Base-by-base conservation (phyloP, 192 early-diverging fungal species). In the Funneliformis geosporum region DNA sequence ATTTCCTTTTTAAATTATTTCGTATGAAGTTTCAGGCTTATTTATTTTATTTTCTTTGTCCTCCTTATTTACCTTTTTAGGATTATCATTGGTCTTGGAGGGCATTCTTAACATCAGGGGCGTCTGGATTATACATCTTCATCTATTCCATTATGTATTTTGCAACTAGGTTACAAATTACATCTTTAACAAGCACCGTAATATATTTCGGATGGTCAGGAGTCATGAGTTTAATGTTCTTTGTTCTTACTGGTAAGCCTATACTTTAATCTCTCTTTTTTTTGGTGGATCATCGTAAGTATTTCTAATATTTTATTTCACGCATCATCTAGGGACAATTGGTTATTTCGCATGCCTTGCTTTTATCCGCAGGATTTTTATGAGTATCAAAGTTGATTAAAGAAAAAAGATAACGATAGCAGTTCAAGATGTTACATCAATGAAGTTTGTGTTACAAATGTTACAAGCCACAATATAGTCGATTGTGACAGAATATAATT, bases 191-290 rank as follows among this genome's bases (percentile, higher is more conserved):
- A 50, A 92, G 92, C 75, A 87, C 92, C 21, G 88, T 92, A 4
- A 91, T 94, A 79, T 98, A 96, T 84, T 97, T 98, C 91, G 95
- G 95, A 67, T 98, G 94, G 85, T 94, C 93, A 66, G 83, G 83
- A 6, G 87, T 96, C 59, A 91, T 89, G 59, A 96, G 94, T 81
- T 60, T 95, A 71, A 82, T 92, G 64, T 87, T 96, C 81, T 92
- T 94, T 76, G 81, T 95, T 25, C 83, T 96, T 74, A 92, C 92
- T 0, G 93, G 74, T 76, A 27, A 59, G 60, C 18, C 62, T 60
- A 8, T n/a, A 21, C 39, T 59, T 61, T 46, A 16, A 78, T 88
- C 38, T 84, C 83, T 78, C n/a, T n/a, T n/a, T n/a, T n/a, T 83
- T 73, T 55, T 72, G 5, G 50, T 39, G 23, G 14, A 25, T n/a